Evolutionary conservation across 345 rosid species (phyloP), one percentile per base, ranked within the genome.

Genomic region (Cardiospermum halicacabum): DNA sequence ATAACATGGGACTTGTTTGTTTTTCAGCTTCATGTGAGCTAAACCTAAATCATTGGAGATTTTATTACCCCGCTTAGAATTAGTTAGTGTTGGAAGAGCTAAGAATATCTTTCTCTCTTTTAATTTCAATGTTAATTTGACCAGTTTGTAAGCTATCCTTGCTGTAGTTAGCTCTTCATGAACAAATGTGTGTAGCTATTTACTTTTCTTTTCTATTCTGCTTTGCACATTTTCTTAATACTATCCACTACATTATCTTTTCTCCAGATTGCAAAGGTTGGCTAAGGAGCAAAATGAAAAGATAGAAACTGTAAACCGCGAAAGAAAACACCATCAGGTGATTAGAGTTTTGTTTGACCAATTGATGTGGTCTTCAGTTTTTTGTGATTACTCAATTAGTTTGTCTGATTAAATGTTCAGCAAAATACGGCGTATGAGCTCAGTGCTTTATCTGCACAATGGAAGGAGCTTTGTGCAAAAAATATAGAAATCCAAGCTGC

Each of bases 251-350:
- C 42, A 58, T 60, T 58, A 11, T 37, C 24, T 60, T 18, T 16
- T 54, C 40, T 69, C 10, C 85, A 94, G 99, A 78, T 74, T 87
- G 87, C 92, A 86, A 70, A 91, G 82, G 72, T 69, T 87, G 70
- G 91, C 89, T 26, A 80, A 76, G 77, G 88, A 89, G 69, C 92
- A 89, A 68, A 84, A 87, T 75, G 91, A 85, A 60, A 80, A 84
- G 69, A 94, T 91, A 59, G 99, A 87, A 79, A 73, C 80, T n/a
- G 96, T 94, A 56, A 94, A 91, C 47, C 95, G 95, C 50, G 97
- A 89, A 73, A 87, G 99, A 69, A 94, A 91, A 69, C 87, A 80
- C 72, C 97, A 94, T 74, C 99, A 94, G 97, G 99, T 91, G 51
- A 78, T 66, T 58, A 21, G 34, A 62, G 55, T 37, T 68, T 24